These are phyloP conservation scores for Mucor racemosus DNA, from an alignment of 371 early-diverging fungal genomes.

Conservation along the genomic window DNA sequence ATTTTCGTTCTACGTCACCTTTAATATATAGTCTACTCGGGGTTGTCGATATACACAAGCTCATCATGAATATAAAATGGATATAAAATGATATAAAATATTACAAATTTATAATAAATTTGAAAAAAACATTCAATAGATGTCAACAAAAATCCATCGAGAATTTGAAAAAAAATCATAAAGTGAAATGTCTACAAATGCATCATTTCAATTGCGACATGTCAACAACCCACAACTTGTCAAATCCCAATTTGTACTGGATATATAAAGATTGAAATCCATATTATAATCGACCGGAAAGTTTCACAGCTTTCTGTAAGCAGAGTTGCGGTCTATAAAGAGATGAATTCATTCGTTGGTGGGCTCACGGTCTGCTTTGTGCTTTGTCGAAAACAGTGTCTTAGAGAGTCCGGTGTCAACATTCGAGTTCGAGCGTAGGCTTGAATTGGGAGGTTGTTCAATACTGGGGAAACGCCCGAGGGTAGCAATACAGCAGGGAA, in stretches of 20 bases:
- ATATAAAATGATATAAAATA: not conserved
- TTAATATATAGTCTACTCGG: not conserved
- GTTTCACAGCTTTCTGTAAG: slow-evolving; percentile 19
- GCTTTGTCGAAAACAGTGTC: slow-evolving; percentile 56
- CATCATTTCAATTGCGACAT: not conserved
- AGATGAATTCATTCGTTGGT: slow-evolving; percentile 51
- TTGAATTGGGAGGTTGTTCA: slow-evolving; percentile 38
- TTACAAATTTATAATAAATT: not conserved
- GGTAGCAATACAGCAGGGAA: slow-evolving; percentile 1
- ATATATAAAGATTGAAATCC: not conserved
- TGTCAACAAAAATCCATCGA: no score
- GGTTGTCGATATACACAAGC: not conserved
- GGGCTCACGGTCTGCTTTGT: slow-evolving; percentile 43
- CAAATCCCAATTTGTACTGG: not conserved
- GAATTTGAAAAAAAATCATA: no score
- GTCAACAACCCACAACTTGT: not conserved
- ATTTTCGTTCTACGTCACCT: not conserved
- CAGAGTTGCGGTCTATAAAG: slow-evolving; percentile 51
- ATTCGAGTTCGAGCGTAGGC: slow-evolving; percentile 50
- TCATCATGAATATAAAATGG: not conserved
- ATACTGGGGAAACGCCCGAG: slow-evolving; percentile 8
- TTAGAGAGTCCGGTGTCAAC: slow-evolving; percentile 59
- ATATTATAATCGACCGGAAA: slow-evolving; percentile 18
- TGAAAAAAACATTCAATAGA: no score
- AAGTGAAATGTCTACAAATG: not conserved